A percentile compares a stretch with the other conserved stretches of the same genome.
Evolutionary conservation across 768 basidiomycete genomes (phyloP).

Genomic region (Tremella yokohamensis): DNA sequence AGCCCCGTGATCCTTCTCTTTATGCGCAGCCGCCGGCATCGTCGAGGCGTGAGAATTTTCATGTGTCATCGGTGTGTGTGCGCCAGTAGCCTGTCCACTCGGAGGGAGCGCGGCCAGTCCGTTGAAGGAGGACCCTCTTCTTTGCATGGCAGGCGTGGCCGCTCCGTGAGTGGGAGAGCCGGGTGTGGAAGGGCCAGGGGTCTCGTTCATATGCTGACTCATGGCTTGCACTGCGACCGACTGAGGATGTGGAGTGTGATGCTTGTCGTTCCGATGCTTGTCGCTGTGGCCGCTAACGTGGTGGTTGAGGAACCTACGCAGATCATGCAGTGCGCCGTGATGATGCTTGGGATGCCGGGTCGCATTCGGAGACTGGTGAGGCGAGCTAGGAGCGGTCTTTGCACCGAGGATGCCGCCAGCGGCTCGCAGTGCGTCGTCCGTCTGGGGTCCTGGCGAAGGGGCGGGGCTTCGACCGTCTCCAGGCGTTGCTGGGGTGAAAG

Average conservation of each 20-base stretch:
- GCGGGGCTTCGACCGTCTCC: slow-evolving; percentile 7
- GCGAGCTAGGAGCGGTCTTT: slow-evolving; percentile 44
- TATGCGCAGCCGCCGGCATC: slow-evolving; percentile 16
- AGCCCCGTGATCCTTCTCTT: slow-evolving; percentile 41
- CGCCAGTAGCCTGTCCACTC: slow-evolving; percentile 13
- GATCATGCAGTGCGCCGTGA: slow-evolving; percentile 77
- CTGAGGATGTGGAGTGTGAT: slow-evolving; percentile 4
- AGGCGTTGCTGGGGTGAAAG: slow-evolving; percentile 45
- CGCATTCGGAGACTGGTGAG: slow-evolving; percentile 44
- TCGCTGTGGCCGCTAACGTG: slow-evolving; percentile 66
- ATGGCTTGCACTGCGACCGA: slow-evolving; percentile 32
- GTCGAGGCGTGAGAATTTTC: slow-evolving; percentile 9
- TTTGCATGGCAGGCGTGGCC: slow-evolving; percentile 42
- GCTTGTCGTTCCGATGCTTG: slow-evolving; percentile 17
- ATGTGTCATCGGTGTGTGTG: slow-evolving; percentile 12
- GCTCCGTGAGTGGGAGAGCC: slow-evolving; percentile 24
- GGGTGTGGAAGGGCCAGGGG: slow-evolving; percentile 26
- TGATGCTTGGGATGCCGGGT: slow-evolving; percentile 53
- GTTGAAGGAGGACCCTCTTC: slow-evolving; percentile 42
- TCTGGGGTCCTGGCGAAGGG: slow-evolving; percentile 14
- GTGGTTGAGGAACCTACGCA: slow-evolving; percentile 91
- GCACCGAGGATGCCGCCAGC: slow-evolving; percentile 14
- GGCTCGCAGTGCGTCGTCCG: not conserved
- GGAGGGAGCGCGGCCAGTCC: slow-evolving; percentile 24
- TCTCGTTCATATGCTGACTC: slow-evolving; percentile 29